Conservation (phyloP, 2,329 filamentous ascomycete genomes). For the Colletotrichum sp. region DNA sequence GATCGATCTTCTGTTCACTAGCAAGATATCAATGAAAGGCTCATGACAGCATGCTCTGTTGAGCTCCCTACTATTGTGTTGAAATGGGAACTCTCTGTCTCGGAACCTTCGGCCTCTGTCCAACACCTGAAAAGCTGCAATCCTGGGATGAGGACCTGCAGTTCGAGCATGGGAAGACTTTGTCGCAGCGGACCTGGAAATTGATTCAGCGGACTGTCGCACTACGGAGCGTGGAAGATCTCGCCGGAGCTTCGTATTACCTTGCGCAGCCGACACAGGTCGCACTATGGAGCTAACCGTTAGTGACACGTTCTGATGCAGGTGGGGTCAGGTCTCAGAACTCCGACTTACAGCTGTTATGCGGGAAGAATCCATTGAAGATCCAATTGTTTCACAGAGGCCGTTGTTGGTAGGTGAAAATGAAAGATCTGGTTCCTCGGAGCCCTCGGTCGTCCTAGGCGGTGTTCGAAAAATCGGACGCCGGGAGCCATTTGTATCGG, state of each 20-base stretch:
- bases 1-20: slow-evolving; percentile 1
- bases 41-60: not conserved
- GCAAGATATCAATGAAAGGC: not conserved
- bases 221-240: not conserved
- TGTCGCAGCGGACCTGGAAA: not conserved
- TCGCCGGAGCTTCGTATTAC: not conserved
- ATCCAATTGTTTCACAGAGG: not conserved
- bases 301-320: not conserved
- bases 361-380: not conserved
- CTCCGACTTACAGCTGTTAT: not conserved
- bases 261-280: not conserved
- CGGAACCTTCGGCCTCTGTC: slow-evolving; percentile 1
- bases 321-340: not conserved
- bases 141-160: not conserved
- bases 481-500: not conserved
- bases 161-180: not conserved
- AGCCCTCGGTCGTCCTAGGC: not conserved
- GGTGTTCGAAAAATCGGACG: not conserved
- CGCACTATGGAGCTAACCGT: not conserved
- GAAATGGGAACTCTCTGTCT: not conserved
- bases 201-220: not conserved
- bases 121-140: not conserved
- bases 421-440: not conserved
- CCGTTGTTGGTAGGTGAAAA: rapidly evolving
- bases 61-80: not conserved